Evolutionary conservation across 176 grass and related monocot genomes (phyloP).

Genomic region (Carex myosuroides): DNA sequence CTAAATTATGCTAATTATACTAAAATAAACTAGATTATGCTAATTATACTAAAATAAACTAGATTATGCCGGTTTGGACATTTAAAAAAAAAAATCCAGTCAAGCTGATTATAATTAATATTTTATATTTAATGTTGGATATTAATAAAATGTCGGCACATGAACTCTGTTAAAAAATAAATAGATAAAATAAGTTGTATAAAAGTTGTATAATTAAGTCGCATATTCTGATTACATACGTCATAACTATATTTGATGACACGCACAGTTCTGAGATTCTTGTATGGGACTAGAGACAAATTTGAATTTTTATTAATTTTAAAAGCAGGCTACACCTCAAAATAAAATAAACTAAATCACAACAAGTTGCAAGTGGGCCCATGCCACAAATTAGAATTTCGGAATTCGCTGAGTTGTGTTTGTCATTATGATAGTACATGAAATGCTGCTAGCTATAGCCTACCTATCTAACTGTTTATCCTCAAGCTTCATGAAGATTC

Average conservation of each 20-base stretch:
- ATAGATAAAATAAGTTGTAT: background rate
- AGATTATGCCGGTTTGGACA: too few species aligned
- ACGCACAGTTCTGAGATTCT: background rate
- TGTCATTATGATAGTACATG: background rate
- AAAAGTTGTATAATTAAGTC: background rate
- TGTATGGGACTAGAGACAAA: background rate
- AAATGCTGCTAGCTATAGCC: background rate
- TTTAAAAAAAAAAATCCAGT: too few species aligned
- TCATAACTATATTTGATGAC: background rate
- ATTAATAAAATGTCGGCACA: too few species aligned
- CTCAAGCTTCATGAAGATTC: background rate
- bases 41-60: too few species aligned
- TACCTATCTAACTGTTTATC: background rate
- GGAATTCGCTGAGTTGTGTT: background rate
- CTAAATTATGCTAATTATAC: too few species aligned
- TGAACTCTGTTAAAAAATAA: background rate
- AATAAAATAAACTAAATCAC: background rate
- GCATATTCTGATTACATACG: background rate
- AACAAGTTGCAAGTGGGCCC: background rate
- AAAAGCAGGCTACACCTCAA: background rate
- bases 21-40: too few species aligned
- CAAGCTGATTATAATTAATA: too few species aligned
- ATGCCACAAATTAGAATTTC: background rate
- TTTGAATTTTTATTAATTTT: background rate
- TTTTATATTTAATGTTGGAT: too few species aligned